Conservation (phyloP, 2,329 filamentous ascomycete species). For the Lasiodiplodia theobromae region DNA sequence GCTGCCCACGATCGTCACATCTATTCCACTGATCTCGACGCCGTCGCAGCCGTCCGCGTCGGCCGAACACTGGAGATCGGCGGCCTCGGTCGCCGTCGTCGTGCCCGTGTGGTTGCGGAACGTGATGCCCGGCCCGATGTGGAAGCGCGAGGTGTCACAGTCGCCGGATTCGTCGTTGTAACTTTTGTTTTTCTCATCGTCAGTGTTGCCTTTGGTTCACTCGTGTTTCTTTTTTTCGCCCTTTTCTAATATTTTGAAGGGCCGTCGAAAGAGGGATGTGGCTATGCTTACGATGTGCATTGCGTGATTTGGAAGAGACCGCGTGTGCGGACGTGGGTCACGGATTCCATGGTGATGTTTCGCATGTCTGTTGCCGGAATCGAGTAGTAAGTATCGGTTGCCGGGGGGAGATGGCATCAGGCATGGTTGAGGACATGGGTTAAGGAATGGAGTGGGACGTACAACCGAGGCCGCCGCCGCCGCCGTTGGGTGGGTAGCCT, state of each 20-base stretch:
- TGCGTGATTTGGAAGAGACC: not conserved
- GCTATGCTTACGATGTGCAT: not conserved
- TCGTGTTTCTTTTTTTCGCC: too few species aligned
- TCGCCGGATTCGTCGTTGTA: not conserved
- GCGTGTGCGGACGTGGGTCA: not conserved
- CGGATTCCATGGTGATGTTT: not conserved
- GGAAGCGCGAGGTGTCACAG: not conserved
- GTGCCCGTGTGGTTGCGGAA: not conserved
- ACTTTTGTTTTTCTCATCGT: not conserved
- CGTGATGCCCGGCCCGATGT: not conserved
- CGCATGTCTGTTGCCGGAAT: not conserved
- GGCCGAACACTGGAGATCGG: not conserved
- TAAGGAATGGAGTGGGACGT: not conserved
- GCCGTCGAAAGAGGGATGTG: not conserved
- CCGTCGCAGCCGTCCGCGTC: not conserved
- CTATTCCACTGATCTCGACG: not conserved
- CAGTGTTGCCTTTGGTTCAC: too few species aligned
- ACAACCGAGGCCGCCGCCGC: conserved; percentile 22
- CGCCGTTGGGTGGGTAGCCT: conserved; percentile 21
- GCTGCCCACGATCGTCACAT: not conserved
- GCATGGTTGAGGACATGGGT: not conserved
- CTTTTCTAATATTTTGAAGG: too few species aligned
- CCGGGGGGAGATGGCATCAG: not conserved
- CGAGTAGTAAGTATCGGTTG: not conserved
- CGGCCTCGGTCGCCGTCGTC: not conserved